Base-by-base conservation (phyloP, 139 green algal species). In the Chlamydomonas asymmetrica region DNA sequence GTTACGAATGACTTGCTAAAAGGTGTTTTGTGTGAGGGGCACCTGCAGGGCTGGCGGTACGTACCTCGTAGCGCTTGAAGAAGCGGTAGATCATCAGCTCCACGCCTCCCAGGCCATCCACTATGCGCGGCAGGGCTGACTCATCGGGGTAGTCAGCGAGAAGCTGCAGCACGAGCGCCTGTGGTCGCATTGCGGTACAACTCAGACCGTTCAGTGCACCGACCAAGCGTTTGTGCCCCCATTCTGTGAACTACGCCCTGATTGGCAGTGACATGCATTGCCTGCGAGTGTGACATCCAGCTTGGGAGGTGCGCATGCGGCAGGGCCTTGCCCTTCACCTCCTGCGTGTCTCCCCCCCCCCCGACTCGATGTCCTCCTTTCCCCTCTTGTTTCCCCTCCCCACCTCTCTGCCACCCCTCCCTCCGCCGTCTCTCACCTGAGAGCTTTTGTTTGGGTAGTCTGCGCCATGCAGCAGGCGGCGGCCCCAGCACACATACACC, bases 61-160 rank as follows among this genome's bases (percentile, higher is more conserved):
- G 7, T 35, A 75, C 75, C 50, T 88, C 81, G 49, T 88, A 91
- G 79, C 90, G 86, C 27, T 82, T 1, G 37, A 78, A 83, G 64
- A 88, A 89, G 62, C 86, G 78, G 31, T 68, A 43, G 22, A 88
- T 63, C 22, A 91, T 49, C 35, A 67, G 50, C 3, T 50, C 31
- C 8, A 90, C 48, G 57, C 84, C 84, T 32, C 86, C 86, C 60
- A 90, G 43, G 1, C 71, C 75, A 18, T 81, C 65, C 66, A 89
- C 35, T 32, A 90, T 43, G 23, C 4, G 5, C 27, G 62, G 39
- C 75, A 90, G 71, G 27, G n/a, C n/a, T n/a, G n/a, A n/a, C n/a
- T n/a, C n/a, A n/a, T n/a, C n/a, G n/a, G n/a, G n/a, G n/a, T 38
- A 18, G 29, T 3, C n/a, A 20, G 56, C 70, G 56, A 60, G 16